These are phyloP conservation scores for Daldinia bambusicola DNA, from an alignment of 495 filamentous ascomycete species.

Conservation along the genomic window DNA sequence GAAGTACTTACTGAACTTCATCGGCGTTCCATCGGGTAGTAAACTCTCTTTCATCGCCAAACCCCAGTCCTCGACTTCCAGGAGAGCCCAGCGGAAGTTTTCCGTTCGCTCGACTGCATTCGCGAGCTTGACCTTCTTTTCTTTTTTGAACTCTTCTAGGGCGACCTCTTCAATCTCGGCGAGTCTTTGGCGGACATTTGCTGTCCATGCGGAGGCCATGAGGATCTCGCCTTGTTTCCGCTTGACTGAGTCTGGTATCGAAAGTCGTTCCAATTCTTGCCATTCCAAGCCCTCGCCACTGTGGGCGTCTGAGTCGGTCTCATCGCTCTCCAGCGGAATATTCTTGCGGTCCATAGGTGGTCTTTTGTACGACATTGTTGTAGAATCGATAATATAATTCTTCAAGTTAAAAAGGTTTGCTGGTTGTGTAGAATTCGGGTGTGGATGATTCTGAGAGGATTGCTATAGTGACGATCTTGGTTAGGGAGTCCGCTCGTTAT, in stretches of 20 bases:
- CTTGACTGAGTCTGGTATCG: background rate
- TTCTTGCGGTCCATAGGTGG: background rate
- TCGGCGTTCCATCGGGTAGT: background rate
- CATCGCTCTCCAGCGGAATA: background rate
- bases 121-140: background rate
- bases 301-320: background rate
- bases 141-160: background rate
- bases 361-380: background rate
- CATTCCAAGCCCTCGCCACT: background rate
- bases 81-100: background rate
- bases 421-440: background rate
- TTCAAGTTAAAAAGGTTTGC: background rate
- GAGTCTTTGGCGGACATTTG: background rate
- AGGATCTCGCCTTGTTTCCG: background rate
- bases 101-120: background rate
- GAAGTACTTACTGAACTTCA: background rate
- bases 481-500: background rate
- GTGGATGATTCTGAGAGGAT: background rate
- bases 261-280: background rate
- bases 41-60: background rate
- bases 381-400: background rate
- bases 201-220: background rate
- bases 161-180: background rate
- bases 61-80: constrained; percentile 6
- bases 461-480: background rate